phyloP scores from a whole-genome alignment of 768 basidiomycete genomes.

The Hericium rajendrae region DNA sequence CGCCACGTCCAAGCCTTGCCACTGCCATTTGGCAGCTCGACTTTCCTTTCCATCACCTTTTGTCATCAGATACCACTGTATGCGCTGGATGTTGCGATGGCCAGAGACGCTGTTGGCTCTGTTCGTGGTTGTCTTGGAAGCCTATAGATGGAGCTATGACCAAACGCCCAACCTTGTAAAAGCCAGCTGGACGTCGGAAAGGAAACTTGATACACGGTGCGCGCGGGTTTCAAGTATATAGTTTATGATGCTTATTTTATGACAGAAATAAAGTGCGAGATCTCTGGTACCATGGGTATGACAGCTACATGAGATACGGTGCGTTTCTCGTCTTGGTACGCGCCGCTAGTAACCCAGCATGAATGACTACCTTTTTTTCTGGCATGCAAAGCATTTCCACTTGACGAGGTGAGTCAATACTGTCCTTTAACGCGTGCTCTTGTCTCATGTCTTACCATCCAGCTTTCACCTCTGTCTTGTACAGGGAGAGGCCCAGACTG shows the following conservation, averaged over 20 bases:
- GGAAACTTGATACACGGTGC: conserved; percentile 49
- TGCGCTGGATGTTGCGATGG: conserved; percentile 40
- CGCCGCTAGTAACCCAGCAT: neutral
- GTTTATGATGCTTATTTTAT: neutral
- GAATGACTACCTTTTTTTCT: conserved; percentile 3
- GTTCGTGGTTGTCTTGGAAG: conserved; percentile 30
- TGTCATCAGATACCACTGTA: conserved; percentile 15
- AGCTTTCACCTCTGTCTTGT: conserved; percentile 89
- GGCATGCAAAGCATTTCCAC: conserved; percentile 54
- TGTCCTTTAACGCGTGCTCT: neutral
- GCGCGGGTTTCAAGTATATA: conserved; percentile 12
- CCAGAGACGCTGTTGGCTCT: conserved; percentile 36
- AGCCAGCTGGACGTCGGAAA: conserved; percentile 43
- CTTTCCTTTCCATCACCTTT: neutral
- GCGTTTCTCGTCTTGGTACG: conserved; percentile 1
- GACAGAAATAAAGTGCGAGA: conserved; percentile 60
- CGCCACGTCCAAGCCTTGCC: neutral
- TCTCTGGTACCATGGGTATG: conserved; percentile 85
- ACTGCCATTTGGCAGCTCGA: neutral
- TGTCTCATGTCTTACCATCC: neutral
- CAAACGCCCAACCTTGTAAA: conserved; percentile 2
- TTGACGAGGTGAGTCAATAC: conserved; percentile 55
- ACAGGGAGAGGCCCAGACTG: conserved; percentile 82
- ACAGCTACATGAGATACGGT: conserved; percentile 85
- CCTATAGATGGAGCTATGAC: conserved; percentile 8